Evolutionary conservation across 2,329 filamentous ascomycete genomes (phyloP).

Genomic region (Lecanicillium sp.): DNA sequence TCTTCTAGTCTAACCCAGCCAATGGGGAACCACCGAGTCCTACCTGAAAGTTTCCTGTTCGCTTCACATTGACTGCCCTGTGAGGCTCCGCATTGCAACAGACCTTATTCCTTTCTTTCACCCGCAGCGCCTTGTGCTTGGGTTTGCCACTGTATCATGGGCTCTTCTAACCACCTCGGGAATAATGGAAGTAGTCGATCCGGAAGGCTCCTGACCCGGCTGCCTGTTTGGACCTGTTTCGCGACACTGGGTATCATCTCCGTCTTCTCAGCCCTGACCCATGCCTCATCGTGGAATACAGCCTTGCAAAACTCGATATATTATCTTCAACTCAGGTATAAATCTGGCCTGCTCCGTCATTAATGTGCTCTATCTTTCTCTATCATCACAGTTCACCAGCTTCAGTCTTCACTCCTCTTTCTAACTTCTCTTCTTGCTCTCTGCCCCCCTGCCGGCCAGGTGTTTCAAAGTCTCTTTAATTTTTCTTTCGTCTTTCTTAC

Average conservation of each 20-base stretch:
- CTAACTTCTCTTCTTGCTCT: conserved; percentile 3
- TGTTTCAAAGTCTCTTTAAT: conserved; percentile 2
- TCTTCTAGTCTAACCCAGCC: too few species aligned
- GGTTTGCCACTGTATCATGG: too few species aligned
- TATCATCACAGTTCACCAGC: conserved; percentile 4
- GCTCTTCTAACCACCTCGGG: too few species aligned
- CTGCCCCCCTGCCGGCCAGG: conserved; percentile 7
- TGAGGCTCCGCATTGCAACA: too few species aligned
- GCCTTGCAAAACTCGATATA: neutral
- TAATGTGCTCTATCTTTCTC: conserved; percentile 8
- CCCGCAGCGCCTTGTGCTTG: too few species aligned
- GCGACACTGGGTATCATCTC: conserved; percentile 1
- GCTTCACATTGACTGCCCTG: too few species aligned
- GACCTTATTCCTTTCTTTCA: too few species aligned
- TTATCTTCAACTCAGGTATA: conserved; percentile 1
- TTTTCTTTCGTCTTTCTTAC: neutral
- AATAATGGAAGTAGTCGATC: neutral
- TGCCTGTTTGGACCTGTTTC: conserved; percentile 7
- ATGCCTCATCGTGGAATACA: too few species aligned
- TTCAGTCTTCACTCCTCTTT: conserved; percentile 5
- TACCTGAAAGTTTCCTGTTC: too few species aligned
- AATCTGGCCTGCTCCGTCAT: conserved; percentile 1
- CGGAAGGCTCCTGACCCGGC: conserved; percentile 5
- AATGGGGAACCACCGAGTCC: too few species aligned
- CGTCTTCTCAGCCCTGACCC: too few species aligned